Base-by-base conservation (phyloP, 2,329 filamentous ascomycete genomes). In the Nemania diffusa region DNA sequence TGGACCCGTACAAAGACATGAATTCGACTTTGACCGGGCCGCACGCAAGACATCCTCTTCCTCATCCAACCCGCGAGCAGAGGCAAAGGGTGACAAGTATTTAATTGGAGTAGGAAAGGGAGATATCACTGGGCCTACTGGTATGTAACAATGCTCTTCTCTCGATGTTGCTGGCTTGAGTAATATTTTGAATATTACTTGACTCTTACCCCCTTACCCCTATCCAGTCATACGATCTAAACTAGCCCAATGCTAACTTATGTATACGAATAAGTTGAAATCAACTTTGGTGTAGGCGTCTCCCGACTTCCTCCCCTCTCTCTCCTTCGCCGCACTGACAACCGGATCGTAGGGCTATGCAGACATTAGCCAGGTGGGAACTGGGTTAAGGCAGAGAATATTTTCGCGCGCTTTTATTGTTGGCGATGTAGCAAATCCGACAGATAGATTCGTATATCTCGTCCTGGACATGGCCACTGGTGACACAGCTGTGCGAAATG, bases 381-480 rank as follows among this genome's bases (percentile, higher is more conserved):
- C 88, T 5, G 94, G 94, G 27, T 82, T 97, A 55, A 90, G 93
- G 51, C 94, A 97, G 80, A 87, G 94, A 62, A 84, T 97, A 24
- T 94, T 94, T 79, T 93, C 92, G 17, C 90, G 94, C 62, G 90
- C 94, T 32, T 97, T 97, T 79, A 95, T 97, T 72, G 83, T 97
- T 59, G 93, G 91, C 60, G 88, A 91, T 74, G 80, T 88, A 0
- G 81, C 86, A 32, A 85, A 88, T 20, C 85, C 89, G 0, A 82
- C 84, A 24, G 90, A 96, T 69, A 88, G 93, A 34, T 92, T 97
- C 74, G 86, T 95, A 24, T 97, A 97, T 76, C 82, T 97, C 24
- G 91, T 97, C 20, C 85, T 97, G n/a, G 94, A 97, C 76, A 91
- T 90, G 1, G 89, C 93, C 74, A 91, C 91, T 1, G 94, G 94